Conservation (phyloP, 495 filamentous ascomycete species). For the Aspergillus haitiensis region DNA sequence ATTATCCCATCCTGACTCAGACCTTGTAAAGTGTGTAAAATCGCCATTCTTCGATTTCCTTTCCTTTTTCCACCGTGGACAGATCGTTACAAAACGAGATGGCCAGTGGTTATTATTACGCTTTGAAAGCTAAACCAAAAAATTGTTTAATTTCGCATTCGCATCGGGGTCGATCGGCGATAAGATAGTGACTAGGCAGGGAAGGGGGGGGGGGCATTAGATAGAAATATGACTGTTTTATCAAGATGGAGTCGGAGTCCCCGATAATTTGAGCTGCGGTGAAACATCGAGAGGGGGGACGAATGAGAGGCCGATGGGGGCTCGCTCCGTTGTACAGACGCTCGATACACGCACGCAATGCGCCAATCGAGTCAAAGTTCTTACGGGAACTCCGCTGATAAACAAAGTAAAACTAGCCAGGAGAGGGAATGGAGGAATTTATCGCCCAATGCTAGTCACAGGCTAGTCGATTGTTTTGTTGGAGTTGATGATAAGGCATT, state of each 20-base stretch:
- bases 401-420: background rate
- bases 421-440: background rate
- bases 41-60: background rate
- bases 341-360: background rate
- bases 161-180: background rate
- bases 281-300: background rate
- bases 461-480: too few species aligned
- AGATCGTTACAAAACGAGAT: too few species aligned
- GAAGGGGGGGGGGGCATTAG: background rate
- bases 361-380: background rate
- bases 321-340: too few species aligned
- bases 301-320: background rate
- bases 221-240: background rate
- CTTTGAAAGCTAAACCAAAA: background rate
- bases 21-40: background rate
- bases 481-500: too few species aligned
- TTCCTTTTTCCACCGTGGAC: background rate
- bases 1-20: background rate
- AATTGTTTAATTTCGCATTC: background rate
- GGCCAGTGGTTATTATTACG: too few species aligned
- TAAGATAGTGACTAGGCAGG: background rate
- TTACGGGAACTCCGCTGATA: background rate
- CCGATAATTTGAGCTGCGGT: background rate
- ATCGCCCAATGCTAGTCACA: background rate
- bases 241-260: constrained; percentile 1